phyloP scores from a whole-genome alignment of 306 rosid genomes.

The Vachellia pachyceras region DNA sequence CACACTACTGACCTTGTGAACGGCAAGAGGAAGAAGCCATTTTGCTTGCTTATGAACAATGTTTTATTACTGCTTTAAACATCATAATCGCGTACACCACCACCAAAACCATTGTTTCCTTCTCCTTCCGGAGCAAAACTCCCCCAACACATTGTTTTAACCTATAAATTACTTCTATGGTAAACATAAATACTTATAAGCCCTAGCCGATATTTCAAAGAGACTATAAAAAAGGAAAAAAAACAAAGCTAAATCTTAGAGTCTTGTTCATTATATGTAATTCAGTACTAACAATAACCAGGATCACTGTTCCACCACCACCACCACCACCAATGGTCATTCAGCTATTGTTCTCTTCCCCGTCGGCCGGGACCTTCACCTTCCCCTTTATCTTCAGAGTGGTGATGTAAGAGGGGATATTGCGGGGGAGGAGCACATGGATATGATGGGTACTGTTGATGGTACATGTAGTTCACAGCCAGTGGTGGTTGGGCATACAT shows the following conservation, averaged over 20 bases:
- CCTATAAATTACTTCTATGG: background rate
- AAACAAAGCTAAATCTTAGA: constrained; percentile 35
- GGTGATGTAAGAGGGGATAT: constrained; percentile 62
- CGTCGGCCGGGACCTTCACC: too few relatives aligned
- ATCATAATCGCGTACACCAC: background rate
- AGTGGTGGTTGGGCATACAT: constrained; percentile 78
- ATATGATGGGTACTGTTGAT: constrained; percentile 51
- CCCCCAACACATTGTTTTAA: background rate
- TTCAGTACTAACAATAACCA: constrained; percentile 21
- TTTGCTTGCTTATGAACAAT: background rate
- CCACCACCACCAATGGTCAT: background rate
- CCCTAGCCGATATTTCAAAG: background rate
- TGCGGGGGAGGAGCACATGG: constrained; percentile 41
- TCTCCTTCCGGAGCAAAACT: background rate
- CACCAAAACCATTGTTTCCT: background rate
- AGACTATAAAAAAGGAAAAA: too few relatives aligned
- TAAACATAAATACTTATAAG: background rate
- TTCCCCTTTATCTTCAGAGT: too few relatives aligned
- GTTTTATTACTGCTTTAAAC: background rate
- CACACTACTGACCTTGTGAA: background rate
- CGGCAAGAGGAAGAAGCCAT: background rate
- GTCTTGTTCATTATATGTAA: constrained; percentile 57
- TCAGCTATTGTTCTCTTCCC: too few relatives aligned
- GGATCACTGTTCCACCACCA: background rate
- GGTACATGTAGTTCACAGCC: constrained; percentile 58